phyloP scores from a whole-genome alignment of 2,329 filamentous ascomycete genomes.

The Aureobasidium zeae region DNA sequence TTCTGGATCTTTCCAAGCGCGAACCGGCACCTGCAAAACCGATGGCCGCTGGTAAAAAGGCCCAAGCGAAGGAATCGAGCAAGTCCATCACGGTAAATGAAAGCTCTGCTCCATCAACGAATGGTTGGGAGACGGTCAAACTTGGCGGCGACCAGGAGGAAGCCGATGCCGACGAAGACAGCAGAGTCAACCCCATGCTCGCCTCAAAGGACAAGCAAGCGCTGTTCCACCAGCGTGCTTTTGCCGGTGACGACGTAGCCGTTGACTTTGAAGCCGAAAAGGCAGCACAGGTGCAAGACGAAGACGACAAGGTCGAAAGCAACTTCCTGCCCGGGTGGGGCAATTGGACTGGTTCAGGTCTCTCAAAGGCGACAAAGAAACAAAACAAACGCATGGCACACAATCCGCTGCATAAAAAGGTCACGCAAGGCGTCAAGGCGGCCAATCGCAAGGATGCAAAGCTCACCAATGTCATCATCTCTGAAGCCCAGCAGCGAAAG shows the following conservation, averaged over 20 bases:
- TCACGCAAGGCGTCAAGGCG: constrained; percentile 63
- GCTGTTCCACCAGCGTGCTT: constrained; percentile 67
- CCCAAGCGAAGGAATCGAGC: constrained; percentile 6
- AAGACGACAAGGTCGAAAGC: constrained; percentile 74
- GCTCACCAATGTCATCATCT: constrained; percentile 78
- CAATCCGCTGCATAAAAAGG: constrained; percentile 49
- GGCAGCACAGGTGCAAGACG: constrained; percentile 56
- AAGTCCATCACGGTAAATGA: constrained; percentile 11
- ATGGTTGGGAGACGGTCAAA: constrained; percentile 38
- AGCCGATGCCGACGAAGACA: constrained; percentile 19
- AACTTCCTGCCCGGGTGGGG: constrained; percentile 92
- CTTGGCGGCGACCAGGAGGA: constrained; percentile 25
- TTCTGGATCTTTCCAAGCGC: constrained; percentile 19
- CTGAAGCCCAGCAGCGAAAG: constrained; percentile 84
- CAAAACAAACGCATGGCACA: constrained; percentile 43
- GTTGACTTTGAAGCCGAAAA: constrained; percentile 77
- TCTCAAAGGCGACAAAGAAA: constrained; percentile 61
- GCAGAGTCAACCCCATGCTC: constrained; percentile 22
- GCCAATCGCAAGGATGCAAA: constrained; percentile 73
- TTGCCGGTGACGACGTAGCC: constrained; percentile 78
- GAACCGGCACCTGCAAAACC: constrained; percentile 6
- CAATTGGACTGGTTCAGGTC: constrained; percentile 75
- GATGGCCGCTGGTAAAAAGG: constrained; percentile 3
- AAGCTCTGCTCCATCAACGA: constrained; percentile 28
- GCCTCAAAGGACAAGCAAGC: constrained; percentile 41